These are phyloP conservation scores for Lactarius sanguifluus DNA, from an alignment of 768 basidiomycete species.

Conservation along the genomic window DNA sequence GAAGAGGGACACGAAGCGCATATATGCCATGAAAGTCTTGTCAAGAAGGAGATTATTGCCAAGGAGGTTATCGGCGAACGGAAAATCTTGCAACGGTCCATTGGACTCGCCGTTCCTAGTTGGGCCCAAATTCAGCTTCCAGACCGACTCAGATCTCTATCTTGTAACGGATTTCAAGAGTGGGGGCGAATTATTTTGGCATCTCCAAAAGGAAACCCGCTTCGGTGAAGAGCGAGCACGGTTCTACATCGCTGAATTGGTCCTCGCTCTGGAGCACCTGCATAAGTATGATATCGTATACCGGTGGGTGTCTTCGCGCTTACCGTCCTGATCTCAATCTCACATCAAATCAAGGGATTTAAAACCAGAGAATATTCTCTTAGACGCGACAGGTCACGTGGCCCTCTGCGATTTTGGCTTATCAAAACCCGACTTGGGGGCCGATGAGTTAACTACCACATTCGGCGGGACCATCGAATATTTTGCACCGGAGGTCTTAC, in stretches of 20 bases:
- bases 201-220: conserved; percentile 91
- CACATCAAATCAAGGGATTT: conserved; percentile 62
- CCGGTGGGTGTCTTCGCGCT: conserved; percentile 57
- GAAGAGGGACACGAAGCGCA: conserved; percentile 95
- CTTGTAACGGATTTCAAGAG: conserved; percentile 99
- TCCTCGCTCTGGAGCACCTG: conserved; percentile 92
- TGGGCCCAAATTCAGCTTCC: conserved; percentile 97
- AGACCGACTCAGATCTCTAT: conserved; percentile 92
- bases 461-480: conserved; percentile 99
- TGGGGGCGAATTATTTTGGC: conserved; percentile 98
- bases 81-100: conserved; percentile 94
- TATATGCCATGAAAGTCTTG: conserved; percentile 99
- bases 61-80: conserved; percentile 99
- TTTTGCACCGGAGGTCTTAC: conserved; percentile 94
- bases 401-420: conserved; percentile 98
- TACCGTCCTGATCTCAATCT: conserved; percentile 1
- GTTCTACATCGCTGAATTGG: conserved; percentile 96
- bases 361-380: conserved; percentile 97
- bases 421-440: conserved; percentile 90
- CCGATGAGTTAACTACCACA: conserved; percentile 96
- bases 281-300: conserved; percentile 97
- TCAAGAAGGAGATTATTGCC: conserved; percentile 97
- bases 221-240: conserved; percentile 91
- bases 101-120: conserved; percentile 96
- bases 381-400: conserved; percentile 98